phyloP scores from a whole-genome alignment of 208 protist species.

The Acanthamoeba lenticulata region DNA sequence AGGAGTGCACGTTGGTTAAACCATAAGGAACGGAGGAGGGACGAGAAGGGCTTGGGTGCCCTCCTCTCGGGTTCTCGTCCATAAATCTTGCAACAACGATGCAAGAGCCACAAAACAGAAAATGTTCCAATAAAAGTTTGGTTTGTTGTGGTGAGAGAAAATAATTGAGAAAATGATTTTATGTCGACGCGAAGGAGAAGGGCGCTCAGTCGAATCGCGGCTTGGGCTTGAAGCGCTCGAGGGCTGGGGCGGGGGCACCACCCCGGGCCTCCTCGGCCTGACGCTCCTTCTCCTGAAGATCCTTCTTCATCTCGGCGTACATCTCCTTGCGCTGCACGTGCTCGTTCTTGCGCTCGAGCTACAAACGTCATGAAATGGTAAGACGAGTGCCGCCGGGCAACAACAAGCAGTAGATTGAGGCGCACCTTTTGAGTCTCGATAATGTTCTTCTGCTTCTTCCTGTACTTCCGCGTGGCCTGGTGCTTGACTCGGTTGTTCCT shows the following conservation, averaged over 20 bases:
- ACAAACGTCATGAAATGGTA: background rate
- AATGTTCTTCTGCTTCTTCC: constrained; percentile 62
- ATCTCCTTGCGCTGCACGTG: constrained; percentile 29
- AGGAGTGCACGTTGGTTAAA: too few relatives aligned
- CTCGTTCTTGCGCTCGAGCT: constrained; percentile 10
- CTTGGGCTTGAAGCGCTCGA: constrained; percentile 61
- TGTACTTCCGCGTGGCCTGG: constrained; percentile 49
- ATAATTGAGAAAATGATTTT: background rate
- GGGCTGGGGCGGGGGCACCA: background rate
- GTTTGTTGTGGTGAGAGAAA: background rate
- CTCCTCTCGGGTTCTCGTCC: too few relatives aligned
- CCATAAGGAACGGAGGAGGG: too few relatives aligned
- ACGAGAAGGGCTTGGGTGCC: too few relatives aligned
- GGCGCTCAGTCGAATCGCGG: constrained; percentile 21
- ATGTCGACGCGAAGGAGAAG: background rate
- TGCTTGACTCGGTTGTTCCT: constrained; percentile 61
- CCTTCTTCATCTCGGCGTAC: constrained; percentile 24
- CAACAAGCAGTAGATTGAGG: background rate
- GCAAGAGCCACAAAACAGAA: background rate
- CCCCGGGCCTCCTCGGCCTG: background rate
- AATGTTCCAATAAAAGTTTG: background rate
- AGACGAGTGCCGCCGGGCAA: background rate
- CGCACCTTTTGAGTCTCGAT: constrained; percentile 45
- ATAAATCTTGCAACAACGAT: too few relatives aligned
- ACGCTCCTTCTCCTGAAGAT: background rate